Evolutionary conservation across 2,329 filamentous ascomycete genomes (phyloP).

Genomic region (Curvularia verruculosa): DNA sequence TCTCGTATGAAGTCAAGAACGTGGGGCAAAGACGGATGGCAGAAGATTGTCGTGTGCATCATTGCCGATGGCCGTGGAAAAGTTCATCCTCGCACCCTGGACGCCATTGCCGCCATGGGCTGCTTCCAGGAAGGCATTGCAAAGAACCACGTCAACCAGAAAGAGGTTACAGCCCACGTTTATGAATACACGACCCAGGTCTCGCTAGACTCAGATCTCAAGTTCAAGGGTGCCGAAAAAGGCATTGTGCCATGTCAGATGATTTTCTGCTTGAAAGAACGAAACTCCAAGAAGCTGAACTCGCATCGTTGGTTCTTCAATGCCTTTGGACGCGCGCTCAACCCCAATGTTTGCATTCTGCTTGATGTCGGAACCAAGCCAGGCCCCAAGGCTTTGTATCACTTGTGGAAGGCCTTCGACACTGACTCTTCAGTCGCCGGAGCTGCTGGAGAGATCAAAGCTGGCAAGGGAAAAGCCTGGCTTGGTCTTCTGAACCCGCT

Average conservation of each 20-base stretch:
- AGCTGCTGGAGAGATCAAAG: constrained; percentile 96
- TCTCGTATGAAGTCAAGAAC: constrained; percentile 88
- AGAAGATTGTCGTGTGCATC: constrained; percentile 98
- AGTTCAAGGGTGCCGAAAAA: constrained; percentile 99
- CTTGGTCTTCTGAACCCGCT: constrained; percentile 87
- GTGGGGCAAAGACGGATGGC: constrained; percentile 97
- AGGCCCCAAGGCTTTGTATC: constrained; percentile 87
- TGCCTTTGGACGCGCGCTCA: constrained; percentile 88
- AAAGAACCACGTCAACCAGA: constrained; percentile 97
- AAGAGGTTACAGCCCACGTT: constrained; percentile 92
- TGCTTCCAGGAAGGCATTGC: constrained; percentile 98
- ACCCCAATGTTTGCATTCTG: constrained; percentile 95
- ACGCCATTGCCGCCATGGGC: constrained; percentile 93
- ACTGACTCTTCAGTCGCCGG: constrained; percentile 97
- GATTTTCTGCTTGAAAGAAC: constrained; percentile 98
- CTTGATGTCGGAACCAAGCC: constrained; percentile 96
- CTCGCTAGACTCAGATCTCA: constrained; percentile 90
- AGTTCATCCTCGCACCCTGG: constrained; percentile 90
- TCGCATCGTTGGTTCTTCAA: constrained; percentile 99
- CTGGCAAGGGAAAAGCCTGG: constrained; percentile 87
- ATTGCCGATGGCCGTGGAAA: constrained; percentile 93
- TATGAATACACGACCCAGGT: constrained; percentile 99
- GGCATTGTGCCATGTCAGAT: constrained; percentile 98
- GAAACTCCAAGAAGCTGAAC: constrained; percentile 97
- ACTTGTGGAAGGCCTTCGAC: constrained; percentile 98